A percentile compares a stretch with the other conserved stretches of the same genome.
Conservation (phyloP, 1,284 basidiomycete genomes). For the Coriolopsis trogii region DNA sequence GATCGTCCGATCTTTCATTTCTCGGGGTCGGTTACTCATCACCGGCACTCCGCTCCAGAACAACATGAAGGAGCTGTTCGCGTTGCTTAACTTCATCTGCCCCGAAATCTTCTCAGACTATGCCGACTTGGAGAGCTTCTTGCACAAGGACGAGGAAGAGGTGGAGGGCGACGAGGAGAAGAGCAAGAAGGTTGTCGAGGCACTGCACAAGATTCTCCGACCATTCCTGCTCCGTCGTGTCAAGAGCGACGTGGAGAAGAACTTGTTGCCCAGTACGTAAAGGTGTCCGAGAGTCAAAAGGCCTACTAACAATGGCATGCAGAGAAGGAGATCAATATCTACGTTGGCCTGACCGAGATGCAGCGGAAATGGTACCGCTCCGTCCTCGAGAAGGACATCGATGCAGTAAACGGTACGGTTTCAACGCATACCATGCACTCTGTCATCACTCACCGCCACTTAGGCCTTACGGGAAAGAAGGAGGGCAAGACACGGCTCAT, state of each 20-base stretch:
- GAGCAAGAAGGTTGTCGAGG: conserved; percentile 94
- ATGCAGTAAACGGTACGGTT: conserved; percentile 95
- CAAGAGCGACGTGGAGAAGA: conserved; percentile 98
- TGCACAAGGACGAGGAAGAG: conserved; percentile 79
- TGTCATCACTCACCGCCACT: too few relatives aligned
- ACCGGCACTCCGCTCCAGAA: conserved; percentile 98
- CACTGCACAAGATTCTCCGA: conserved; percentile 94
- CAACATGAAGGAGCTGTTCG: conserved; percentile 96
- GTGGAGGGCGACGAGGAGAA: conserved; percentile 82
- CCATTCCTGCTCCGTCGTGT: conserved; percentile 95
- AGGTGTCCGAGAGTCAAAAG: neutral
- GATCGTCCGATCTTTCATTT: conserved; percentile 92
- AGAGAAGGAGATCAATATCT: conserved; percentile 99
- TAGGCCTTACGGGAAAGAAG: conserved; percentile 91
- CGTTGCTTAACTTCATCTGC: conserved; percentile 93
- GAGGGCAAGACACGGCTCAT: conserved; percentile 97
- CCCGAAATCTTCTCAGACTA: conserved; percentile 84
- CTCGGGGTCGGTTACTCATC: conserved; percentile 89
- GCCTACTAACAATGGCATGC: conserved; percentile 16
- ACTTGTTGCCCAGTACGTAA: conserved; percentile 81
- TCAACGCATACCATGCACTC: too few relatives aligned
- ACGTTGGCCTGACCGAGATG: conserved; percentile 97
- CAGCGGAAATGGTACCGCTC: conserved; percentile 98
- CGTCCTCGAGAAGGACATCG: conserved; percentile 97
- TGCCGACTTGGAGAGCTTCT: conserved; percentile 72